Conservation (phyloP, 352 stramenopile species). For the Phytopythium oedochilum region DNA sequence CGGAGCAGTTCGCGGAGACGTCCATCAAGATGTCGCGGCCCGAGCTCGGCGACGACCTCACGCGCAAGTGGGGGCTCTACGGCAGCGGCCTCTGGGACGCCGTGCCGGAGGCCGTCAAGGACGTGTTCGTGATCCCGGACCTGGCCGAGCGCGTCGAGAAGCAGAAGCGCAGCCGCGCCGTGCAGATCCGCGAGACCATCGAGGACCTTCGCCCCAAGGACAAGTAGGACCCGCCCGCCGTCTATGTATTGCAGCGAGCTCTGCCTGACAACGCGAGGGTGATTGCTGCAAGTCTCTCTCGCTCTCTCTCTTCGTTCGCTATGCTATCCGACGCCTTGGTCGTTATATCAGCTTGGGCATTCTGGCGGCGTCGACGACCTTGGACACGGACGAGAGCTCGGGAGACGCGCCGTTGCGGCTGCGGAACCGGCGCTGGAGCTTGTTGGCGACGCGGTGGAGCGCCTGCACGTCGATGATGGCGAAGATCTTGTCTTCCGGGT, state of each 20-base stretch:
- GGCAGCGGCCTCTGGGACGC: conserved; percentile 72
- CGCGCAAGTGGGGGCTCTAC: conserved; percentile 79
- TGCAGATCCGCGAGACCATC: conserved; percentile 70
- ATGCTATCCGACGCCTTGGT: background rate
- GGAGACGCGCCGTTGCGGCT: conserved; percentile 10
- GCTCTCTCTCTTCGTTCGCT: no score
- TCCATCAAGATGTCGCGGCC: conserved; percentile 74
- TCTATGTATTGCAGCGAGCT: conserved; percentile 1
- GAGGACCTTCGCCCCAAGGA: conserved; percentile 75
- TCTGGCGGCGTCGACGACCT: conserved; percentile 3
- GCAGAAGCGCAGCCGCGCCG: conserved; percentile 62
- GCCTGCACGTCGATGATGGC: conserved; percentile 72
- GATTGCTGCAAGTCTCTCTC: no score
- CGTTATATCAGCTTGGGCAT: conserved; percentile 2
- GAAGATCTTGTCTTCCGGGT: conserved; percentile 76
- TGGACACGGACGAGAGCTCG: conserved; percentile 7
- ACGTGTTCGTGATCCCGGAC: conserved; percentile 59
- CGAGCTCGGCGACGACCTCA: conserved; percentile 65
- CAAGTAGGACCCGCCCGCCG: conserved; percentile 40
- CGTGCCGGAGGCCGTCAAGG: conserved; percentile 60
- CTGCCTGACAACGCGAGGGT: no score
- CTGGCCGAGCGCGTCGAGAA: conserved; percentile 61
- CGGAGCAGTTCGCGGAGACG: conserved; percentile 79
- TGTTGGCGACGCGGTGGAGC: conserved; percentile 70
- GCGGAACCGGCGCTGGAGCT: conserved; percentile 71